A percentile compares a stretch with the other conserved stretches of the same genome.
phyloP scores from a whole-genome alignment of 495 filamentous ascomycete genomes.

The Hypoxylon intermedium region DNA sequence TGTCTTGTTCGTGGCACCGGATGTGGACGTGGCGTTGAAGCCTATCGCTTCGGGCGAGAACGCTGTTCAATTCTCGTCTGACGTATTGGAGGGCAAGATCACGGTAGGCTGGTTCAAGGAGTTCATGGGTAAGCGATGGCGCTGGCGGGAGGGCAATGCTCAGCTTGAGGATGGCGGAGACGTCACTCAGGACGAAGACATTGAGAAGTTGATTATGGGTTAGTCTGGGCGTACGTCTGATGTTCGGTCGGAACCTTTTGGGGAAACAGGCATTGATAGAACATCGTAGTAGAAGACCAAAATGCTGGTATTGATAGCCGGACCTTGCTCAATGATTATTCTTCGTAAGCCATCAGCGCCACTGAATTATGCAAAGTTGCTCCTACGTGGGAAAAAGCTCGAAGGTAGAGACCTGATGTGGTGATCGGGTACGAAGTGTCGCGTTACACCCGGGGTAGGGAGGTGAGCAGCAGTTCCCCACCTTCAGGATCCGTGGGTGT shows the following conservation, averaged over 20 bases:
- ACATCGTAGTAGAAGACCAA: no score
- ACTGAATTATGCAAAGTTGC: not conserved
- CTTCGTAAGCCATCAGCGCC: not conserved
- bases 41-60: slow-evolving; percentile 1
- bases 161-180: slow-evolving; percentile 25
- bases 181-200: not conserved
- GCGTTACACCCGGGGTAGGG: not conserved
- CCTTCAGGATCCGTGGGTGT: no score
- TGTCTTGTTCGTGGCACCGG: slow-evolving; percentile 32
- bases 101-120: slow-evolving; percentile 36
- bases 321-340: not conserved
- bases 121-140: slow-evolving; percentile 39
- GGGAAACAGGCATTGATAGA: no score
- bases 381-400: not conserved
- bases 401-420: not conserved
- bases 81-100: slow-evolving; percentile 19
- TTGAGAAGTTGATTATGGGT: not conserved
- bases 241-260: no score
- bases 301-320: no score
- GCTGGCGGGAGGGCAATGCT: slow-evolving; percentile 34
- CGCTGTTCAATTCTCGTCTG: slow-evolving; percentile 2
- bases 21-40: slow-evolving; percentile 17
- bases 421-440: not conserved
- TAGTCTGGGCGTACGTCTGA: no score
- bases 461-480: no score